Conservation (phyloP, 2,329 filamentous ascomycete species). For the Pochonia chlamydosporia region DNA sequence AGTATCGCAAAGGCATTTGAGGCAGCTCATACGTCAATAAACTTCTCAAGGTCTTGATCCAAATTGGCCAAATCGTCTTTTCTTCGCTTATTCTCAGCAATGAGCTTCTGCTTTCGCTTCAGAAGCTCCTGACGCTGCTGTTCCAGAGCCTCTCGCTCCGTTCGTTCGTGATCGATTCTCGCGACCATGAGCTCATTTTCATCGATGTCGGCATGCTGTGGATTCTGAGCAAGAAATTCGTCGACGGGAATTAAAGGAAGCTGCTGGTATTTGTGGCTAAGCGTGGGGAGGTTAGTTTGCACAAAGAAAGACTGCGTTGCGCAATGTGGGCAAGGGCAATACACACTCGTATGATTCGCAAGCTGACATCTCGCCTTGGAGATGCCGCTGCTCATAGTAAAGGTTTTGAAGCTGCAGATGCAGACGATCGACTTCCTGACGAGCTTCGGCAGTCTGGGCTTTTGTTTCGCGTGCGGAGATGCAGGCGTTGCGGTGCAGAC, state of each 20-base stretch:
- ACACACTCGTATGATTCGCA: conserved; percentile 89
- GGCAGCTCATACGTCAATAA: conserved; percentile 66
- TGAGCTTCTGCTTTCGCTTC: conserved; percentile 58
- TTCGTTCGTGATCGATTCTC: conserved; percentile 84
- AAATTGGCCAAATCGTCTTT: conserved; percentile 90
- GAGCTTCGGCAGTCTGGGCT: conserved; percentile 74
- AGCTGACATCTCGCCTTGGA: conserved; percentile 82
- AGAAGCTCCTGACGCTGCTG: conserved; percentile 73
- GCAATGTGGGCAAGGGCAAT: neutral
- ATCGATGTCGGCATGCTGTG: conserved; percentile 65
- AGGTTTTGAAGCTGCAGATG: conserved; percentile 93
- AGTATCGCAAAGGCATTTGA: neutral
- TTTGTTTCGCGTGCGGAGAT: conserved; percentile 82
- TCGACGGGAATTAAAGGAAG: conserved; percentile 80
- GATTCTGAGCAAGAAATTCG: conserved; percentile 71
- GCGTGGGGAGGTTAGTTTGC: neutral
- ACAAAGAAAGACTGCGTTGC: neutral
- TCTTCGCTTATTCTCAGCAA: conserved; percentile 76
- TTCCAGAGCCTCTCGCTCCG: conserved; percentile 78
- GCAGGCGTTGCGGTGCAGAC: conserved; percentile 75
- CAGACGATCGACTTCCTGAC: conserved; percentile 84
- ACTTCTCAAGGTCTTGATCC: conserved; percentile 88
- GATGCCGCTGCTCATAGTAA: conserved; percentile 90
- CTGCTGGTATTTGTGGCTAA: conserved; percentile 81
- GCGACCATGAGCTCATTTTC: conserved; percentile 83